Evolutionary conservation across 805 yeast genomes (phyloP), one percentile per base, ranked within the genome.

Genomic region (Ogataea sp.): DNA sequence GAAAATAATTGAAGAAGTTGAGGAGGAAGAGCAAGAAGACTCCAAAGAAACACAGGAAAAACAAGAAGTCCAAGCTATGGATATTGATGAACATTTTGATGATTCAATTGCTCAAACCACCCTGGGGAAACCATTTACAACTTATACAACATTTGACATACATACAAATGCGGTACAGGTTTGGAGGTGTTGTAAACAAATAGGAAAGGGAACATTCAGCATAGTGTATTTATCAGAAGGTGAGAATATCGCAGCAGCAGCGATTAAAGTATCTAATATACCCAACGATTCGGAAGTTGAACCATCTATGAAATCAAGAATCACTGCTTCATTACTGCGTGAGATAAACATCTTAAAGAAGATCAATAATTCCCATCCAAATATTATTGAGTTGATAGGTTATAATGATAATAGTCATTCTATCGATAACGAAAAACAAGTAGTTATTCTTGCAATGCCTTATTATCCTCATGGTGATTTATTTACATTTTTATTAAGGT

Each of bases 381-480:
- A 83, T 36, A 70, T 89, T 13, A 76, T 86, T 18, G 61, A 67
- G 34, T 61, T 89, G 10, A 50, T 79, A 23, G 88, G 83, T 32
- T 67, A 68, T 40, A 56, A 62, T 29, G 58, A 67, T 14, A 57
- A 57, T 15, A 46, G 67, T n/a, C n/a, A n/a, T n/a, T n/a, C n/a
- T n/a, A n/a, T n/a, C 20, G 38, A 41, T 15, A 48, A 50, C 34
- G 47, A 50, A 30, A 4, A n/a, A 8, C 9, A 18, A 9, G 62
- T n/a, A n/a, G n/a, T 58, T 28, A 47, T 52, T 41, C 71, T 89
- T 58, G 81, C 83, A 31, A 66, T 89, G 51, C 84, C 89, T 1
- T 86, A 73, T 56, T 83, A 87, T 49, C 57, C 65, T 6, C 97
- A 97, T 5, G 97, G 97, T 4, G 96, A 88, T 51, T 58, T 93